Evolutionary conservation across 306 rosid species (phyloP), one percentile per base, ranked within the genome.

Genomic region (Vachellia collinsii): DNA sequence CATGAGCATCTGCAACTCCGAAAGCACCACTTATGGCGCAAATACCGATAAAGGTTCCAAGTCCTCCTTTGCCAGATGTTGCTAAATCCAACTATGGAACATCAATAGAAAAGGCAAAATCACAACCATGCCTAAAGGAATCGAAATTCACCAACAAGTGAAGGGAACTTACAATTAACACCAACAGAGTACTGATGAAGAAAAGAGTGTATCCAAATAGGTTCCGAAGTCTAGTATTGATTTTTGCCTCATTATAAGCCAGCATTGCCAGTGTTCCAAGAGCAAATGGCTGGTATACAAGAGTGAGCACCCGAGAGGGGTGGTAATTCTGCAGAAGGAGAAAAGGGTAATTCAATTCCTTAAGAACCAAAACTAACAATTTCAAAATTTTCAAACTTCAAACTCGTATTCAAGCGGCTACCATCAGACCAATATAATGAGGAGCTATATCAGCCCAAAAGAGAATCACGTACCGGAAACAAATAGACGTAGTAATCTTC

Each of bases 1-100:
- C 91, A 86, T 88, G 97, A 80, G 97, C 98, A 91, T 94, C 97
- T 54, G 98, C 94, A 82, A 92, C 72, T 85, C 98, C 97, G 63
- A 94, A 94, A 56, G 86, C 89, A 38, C 92, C 93, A 70, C 97
- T 92, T 8, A 85, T 68, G 66, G 43, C 76, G 72, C 98, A 94
- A 56, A 92, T 51, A 37, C 92, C 98, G 5, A 89, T 79, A 75
- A 87, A 94, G 51, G 89, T 67, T 78, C 97, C 98, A 34, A 91
- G 72, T 53, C 97, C 97, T 75, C 98, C 98, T 79, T 83, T 89
- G 13, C 95, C 93, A 0, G 93, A 92, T 79, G 94, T 88, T 54
- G 96, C 93, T 80, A 91, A 86, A 88, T 94, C 89, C 90, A 94
- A 88, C 98, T 94, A 83, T 0, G 9, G 46, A 16, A 87, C 73